Evolutionary conservation across 805 yeast genomes (phyloP).

Genomic region (Saturnispora quitensis): DNA sequence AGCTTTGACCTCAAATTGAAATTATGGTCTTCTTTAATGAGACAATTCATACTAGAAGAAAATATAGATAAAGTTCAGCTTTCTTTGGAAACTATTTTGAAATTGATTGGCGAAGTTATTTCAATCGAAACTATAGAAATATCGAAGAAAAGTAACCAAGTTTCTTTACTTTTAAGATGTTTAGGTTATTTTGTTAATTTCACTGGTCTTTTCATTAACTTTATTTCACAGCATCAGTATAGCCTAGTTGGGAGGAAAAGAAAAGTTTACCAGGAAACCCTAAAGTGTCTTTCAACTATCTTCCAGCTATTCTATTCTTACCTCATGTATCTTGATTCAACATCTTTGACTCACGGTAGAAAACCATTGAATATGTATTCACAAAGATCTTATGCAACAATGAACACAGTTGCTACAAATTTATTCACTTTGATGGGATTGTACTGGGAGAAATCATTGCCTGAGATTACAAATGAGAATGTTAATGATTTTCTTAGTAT

Average conservation of each 20-base stretch:
- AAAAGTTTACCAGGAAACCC: slow-evolving; percentile 1
- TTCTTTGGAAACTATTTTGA: slow-evolving; percentile 46
- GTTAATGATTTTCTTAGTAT: slow-evolving; percentile 42
- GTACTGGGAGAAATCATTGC: slow-evolving; percentile 26
- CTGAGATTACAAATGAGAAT: slow-evolving; percentile 16
- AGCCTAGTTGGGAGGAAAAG: slow-evolving; percentile 8
- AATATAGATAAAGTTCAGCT: slow-evolving; percentile 30
- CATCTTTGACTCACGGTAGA: slow-evolving; percentile 29
- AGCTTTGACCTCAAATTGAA: slow-evolving; percentile 59
- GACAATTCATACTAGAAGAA: slow-evolving; percentile 35
- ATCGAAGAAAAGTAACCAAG: slow-evolving; percentile 28
- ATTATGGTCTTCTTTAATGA: slow-evolving; percentile 67
- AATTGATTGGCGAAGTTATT: slow-evolving; percentile 34
- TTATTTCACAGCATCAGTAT: slow-evolving; percentile 30
- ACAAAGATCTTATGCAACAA: slow-evolving; percentile 31
- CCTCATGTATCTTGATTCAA: slow-evolving; percentile 44
- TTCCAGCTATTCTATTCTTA: slow-evolving; percentile 40
- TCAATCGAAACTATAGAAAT: slow-evolving; percentile 18
- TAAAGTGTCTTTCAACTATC: slow-evolving; percentile 23
- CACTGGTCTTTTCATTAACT: slow-evolving; percentile 31
- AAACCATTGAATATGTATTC: slow-evolving; percentile 38
- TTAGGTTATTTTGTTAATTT: slow-evolving; percentile 46
- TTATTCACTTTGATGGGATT: slow-evolving; percentile 30
- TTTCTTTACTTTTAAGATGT: slow-evolving; percentile 36
- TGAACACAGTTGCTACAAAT: slow-evolving; percentile 38